A percentile compares a stretch with the other conserved stretches of the same genome.
Evolutionary conservation across 164 flowering plant genomes (phyloP).

Genomic region (Echeveria elegans): DNA sequence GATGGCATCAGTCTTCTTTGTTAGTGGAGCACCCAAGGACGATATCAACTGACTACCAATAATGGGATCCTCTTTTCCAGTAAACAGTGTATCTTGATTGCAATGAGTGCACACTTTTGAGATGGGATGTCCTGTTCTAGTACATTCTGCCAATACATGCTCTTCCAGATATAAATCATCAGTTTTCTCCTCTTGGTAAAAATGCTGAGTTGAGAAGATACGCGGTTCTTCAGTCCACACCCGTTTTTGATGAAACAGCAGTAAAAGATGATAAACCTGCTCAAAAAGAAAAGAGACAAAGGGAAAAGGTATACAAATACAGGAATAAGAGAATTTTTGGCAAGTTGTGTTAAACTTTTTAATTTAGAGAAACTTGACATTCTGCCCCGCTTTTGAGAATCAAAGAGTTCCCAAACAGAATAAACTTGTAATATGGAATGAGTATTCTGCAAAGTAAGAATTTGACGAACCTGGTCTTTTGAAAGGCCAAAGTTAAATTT

Average conservation of each 20-base stretch:
- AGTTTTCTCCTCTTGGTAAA: background rate
- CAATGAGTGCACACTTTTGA: background rate
- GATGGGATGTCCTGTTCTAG: background rate
- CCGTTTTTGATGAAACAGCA: background rate
- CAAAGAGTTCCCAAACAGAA: background rate
- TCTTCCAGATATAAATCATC: background rate
- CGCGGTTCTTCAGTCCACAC: background rate
- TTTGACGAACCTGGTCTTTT: constrained; percentile 25
- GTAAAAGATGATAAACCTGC: constrained; percentile 7
- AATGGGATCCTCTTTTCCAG: background rate
- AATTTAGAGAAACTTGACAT: background rate
- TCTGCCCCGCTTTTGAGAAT: background rate
- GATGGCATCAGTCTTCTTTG: background rate
- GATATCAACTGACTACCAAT: background rate
- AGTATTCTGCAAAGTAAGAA: background rate
- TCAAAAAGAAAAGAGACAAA: background rate
- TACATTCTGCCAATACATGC: background rate
- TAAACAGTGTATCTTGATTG: background rate
- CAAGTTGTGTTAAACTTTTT: background rate
- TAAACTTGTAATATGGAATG: background rate
- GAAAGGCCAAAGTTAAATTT: constrained; percentile 61
- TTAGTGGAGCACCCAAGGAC: background rate
- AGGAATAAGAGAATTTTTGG: background rate
- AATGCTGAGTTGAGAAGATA: background rate
- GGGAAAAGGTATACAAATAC: background rate